Evolutionary conservation across 768 basidiomycete species (phyloP).

Genomic region (Clitopilus hobsonii): DNA sequence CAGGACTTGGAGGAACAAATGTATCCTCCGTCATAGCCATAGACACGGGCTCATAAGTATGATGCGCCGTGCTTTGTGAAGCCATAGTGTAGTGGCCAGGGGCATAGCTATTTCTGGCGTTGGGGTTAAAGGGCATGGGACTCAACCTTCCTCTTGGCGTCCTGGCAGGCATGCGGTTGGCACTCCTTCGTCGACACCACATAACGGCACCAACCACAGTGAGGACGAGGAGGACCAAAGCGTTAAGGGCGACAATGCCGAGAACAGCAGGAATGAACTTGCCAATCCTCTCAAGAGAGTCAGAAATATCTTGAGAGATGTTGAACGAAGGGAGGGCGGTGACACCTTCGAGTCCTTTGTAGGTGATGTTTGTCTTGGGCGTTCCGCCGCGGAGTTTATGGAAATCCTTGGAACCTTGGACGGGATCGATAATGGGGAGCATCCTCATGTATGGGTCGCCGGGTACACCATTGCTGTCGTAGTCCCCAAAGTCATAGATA

Average conservation of each 20-base stretch:
- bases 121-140: slow-evolving; percentile 53
- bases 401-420: slow-evolving; percentile 69
- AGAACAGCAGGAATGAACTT: slow-evolving; percentile 70
- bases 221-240: slow-evolving; percentile 59
- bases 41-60: slow-evolving; percentile 72
- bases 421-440: slow-evolving; percentile 63
- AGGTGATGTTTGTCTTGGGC: slow-evolving; percentile 64
- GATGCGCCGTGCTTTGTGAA: slow-evolving; percentile 19
- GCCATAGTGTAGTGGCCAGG: slow-evolving; percentile 13
- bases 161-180: slow-evolving; percentile 21
- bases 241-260: slow-evolving; percentile 74
- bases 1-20: slow-evolving; percentile 54
- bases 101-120: neutral
- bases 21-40: slow-evolving; percentile 59
- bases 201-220: slow-evolving; percentile 47
- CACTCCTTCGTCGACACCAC: slow-evolving; percentile 46
- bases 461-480: slow-evolving; percentile 55
- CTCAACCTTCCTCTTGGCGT: slow-evolving; percentile 41
- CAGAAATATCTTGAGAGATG: slow-evolving; percentile 52
- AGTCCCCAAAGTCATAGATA: slow-evolving; percentile 84
- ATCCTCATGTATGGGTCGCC: slow-evolving; percentile 78
- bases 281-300: slow-evolving; percentile 58
- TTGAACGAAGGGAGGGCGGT: slow-evolving; percentile 41
- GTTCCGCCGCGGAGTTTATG: slow-evolving; percentile 61
- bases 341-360: slow-evolving; percentile 44